A percentile compares a stretch with the other conserved stretches of the same genome.
Evolutionary conservation across 768 basidiomycete genomes (phyloP).

Genomic region (Lanmaoa pseudosensibilis): DNA sequence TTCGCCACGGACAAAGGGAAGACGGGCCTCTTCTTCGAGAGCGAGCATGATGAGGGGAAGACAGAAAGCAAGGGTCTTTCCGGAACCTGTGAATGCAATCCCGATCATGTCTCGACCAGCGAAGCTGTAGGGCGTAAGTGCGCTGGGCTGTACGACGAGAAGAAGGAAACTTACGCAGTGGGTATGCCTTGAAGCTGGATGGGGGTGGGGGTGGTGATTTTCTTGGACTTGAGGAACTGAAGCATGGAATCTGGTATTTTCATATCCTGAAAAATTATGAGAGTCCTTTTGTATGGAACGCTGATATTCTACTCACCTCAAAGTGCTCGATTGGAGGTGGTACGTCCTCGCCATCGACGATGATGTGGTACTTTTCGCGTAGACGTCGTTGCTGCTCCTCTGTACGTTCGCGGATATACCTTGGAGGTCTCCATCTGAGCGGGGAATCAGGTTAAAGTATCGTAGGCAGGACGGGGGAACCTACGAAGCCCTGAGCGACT

Average conservation of each 20-base stretch:
- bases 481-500: conserved; percentile 80
- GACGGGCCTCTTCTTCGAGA: conserved; percentile 86
- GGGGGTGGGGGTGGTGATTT: conserved; percentile 86
- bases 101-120: conserved; percentile 97
- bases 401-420: conserved; percentile 70
- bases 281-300: conserved; percentile 2
- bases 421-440: conserved; percentile 86
- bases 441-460: neutral
- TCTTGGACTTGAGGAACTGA: conserved; percentile 78
- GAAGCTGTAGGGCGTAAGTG: conserved; percentile 54
- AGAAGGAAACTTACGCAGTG: conserved; percentile 65
- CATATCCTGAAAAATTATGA: conserved; percentile 72
- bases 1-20: conserved; percentile 90
- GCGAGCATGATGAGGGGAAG: conserved; percentile 97
- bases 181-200: conserved; percentile 98
- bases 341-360: conserved; percentile 91
- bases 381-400: conserved; percentile 70
- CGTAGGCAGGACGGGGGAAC: conserved; percentile 21
- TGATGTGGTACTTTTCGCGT: conserved; percentile 90
- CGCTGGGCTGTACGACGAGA: neutral
- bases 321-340: conserved; percentile 94
- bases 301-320: conserved; percentile 43
- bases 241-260: conserved; percentile 91
- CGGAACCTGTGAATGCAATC: conserved; percentile 98
- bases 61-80: conserved; percentile 98